phyloP scores from a whole-genome alignment of 768 basidiomycete species.

The Boletus huronensis region DNA sequence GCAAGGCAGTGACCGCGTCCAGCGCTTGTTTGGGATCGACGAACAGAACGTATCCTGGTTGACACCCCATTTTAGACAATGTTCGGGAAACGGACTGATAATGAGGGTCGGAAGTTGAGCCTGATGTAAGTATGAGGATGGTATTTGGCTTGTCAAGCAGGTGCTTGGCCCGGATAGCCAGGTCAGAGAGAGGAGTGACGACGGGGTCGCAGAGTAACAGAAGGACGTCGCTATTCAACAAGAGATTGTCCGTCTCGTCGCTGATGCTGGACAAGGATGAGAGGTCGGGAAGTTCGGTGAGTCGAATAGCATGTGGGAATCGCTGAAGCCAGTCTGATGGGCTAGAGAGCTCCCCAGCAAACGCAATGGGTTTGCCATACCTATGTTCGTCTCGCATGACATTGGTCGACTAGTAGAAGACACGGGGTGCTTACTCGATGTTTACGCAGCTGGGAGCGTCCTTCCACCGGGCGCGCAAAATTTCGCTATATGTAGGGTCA shows the following conservation, averaged over 20 bases:
- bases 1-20: constrained; percentile 48
- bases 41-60: constrained; percentile 37
- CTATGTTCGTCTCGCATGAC: constrained; percentile 8
- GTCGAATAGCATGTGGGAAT: constrained; percentile 48
- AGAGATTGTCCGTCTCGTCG: constrained; percentile 17
- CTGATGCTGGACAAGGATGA: constrained; percentile 13
- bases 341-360: constrained; percentile 33
- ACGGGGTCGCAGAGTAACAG: constrained; percentile 62
- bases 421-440: constrained; percentile 24
- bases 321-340: constrained; percentile 55
- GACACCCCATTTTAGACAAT: constrained; percentile 23
- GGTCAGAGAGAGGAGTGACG: constrained; percentile 42
- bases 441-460: constrained; percentile 23
- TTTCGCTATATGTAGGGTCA: constrained; percentile 41
- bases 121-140: constrained; percentile 41
- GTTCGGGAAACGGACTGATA: constrained; percentile 18
- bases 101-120: constrained; percentile 18
- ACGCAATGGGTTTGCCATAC: constrained; percentile 22
- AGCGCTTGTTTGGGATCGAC: constrained; percentile 61
- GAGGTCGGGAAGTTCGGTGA: constrained; percentile 38
- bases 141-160: constrained; percentile 38
- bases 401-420: not conserved
- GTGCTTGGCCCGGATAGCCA: constrained; percentile 26
- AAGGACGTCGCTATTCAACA: constrained; percentile 53
- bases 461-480: constrained; percentile 50